phyloP scores from a whole-genome alignment of 2,329 filamentous ascomycete genomes.

The Fusarium coffeatum region DNA sequence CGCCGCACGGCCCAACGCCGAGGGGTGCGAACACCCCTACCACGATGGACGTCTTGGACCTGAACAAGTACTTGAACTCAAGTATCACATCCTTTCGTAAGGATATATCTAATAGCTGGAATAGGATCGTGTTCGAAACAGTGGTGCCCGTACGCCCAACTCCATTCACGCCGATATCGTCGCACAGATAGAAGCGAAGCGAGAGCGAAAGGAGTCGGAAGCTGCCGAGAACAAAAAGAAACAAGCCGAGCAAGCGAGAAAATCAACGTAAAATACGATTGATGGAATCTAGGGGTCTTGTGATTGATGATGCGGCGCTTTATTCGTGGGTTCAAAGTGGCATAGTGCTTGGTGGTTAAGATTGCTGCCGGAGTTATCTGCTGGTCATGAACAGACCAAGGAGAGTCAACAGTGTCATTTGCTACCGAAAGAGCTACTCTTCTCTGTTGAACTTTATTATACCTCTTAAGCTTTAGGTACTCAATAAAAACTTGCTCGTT shows the following conservation, averaged over 20 bases:
- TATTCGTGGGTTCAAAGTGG: neutral
- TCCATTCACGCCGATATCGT: conserved; percentile 46
- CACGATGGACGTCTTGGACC: conserved; percentile 16
- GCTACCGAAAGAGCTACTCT: neutral
- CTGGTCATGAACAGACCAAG: no score
- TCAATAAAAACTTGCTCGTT: neutral
- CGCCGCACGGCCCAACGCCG: conserved; percentile 26
- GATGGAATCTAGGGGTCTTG: neutral
- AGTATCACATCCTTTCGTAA: accelerated
- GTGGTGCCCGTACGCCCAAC: conserved; percentile 41
- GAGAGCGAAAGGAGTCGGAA: conserved; percentile 6
- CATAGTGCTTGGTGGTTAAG: neutral
- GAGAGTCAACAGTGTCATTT: neutral
- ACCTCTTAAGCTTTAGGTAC: neutral
- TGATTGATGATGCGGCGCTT: neutral
- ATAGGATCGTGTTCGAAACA: conserved; percentile 44
- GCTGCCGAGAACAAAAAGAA: neutral
- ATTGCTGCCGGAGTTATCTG: neutral
- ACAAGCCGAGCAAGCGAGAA: neutral
- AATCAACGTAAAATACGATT: neutral
- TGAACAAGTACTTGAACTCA: conserved; percentile 13
- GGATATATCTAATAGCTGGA: neutral
- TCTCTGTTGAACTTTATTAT: neutral
- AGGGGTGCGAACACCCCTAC: neutral
- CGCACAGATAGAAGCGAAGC: conserved; percentile 38